A percentile compares a stretch with the other conserved stretches of the same genome.
phyloP scores from a whole-genome alignment of 768 basidiomycete species.

The Boletus sp. region DNA sequence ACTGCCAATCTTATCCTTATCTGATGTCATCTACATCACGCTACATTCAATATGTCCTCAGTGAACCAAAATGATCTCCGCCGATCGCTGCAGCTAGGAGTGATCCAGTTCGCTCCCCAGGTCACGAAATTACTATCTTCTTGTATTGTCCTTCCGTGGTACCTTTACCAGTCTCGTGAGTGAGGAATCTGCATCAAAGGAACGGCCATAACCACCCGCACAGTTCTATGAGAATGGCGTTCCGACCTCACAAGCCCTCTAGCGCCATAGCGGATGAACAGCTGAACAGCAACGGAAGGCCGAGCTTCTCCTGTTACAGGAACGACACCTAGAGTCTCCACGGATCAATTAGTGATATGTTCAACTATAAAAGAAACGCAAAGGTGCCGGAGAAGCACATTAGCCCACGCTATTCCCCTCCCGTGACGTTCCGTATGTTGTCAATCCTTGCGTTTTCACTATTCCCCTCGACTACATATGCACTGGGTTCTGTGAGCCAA shows the following conservation, averaged over 20 bases:
- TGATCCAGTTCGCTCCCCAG: background rate
- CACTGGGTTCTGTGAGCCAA: conserved; percentile 21
- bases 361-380: conserved; percentile 8
- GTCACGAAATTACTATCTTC: background rate
- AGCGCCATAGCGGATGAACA: background rate
- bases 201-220: background rate
- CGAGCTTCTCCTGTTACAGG: background rate
- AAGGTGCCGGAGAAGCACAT: too few relatives aligned
- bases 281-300: background rate
- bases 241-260: background rate
- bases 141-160: background rate
- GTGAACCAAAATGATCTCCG: too few relatives aligned
- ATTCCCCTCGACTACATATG: background rate
- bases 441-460: conserved; percentile 10
- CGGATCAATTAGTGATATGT: background rate
- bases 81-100: background rate
- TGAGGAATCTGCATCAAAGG: background rate
- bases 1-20: background rate
- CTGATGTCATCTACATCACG: background rate
- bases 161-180: background rate
- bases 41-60: background rate
- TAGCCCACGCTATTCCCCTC: background rate
- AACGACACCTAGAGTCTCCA: background rate
- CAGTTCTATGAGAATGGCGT: background rate
- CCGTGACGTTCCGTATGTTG: background rate